Conservation (phyloP, 257 asterid genomes). For the Nicotiana obtusifolia region DNA sequence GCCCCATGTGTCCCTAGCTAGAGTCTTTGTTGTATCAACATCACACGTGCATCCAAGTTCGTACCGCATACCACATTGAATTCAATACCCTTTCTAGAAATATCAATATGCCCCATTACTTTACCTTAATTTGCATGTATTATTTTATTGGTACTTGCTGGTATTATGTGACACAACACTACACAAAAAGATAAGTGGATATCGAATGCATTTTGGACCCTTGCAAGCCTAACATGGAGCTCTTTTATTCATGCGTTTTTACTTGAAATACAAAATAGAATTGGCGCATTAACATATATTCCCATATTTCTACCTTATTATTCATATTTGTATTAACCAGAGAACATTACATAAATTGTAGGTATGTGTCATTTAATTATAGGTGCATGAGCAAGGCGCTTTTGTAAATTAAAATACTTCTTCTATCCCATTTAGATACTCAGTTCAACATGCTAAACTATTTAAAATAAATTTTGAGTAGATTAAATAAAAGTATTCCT, state of each 20-base stretch:
- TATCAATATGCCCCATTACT: background rate
- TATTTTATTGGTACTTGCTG: conserved; percentile 14
- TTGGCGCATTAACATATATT: background rate
- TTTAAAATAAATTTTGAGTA: background rate
- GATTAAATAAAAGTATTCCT: no score
- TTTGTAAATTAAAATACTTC: background rate
- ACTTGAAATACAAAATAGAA: no score
- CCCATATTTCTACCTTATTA: background rate
- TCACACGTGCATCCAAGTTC: conserved; percentile 30
- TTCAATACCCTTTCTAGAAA: background rate
- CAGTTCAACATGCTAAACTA: background rate
- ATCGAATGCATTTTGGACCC: background rate
- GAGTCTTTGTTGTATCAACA: conserved; percentile 23
- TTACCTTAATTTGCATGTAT: background rate
- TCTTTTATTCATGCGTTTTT: no score
- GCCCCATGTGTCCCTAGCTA: conserved; percentile 14
- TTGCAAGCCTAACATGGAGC: background rate
- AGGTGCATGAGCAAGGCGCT: background rate
- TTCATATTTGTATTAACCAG: background rate
- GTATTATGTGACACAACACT: background rate
- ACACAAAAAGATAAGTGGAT: background rate
- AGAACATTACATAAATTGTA: background rate
- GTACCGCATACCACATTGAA: background rate
- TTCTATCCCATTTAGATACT: background rate
- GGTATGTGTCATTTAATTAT: background rate